Evolutionary conservation across 495 filamentous ascomycete genomes (phyloP), one percentile per base, ranked within the genome.

Genomic region (Entonaema liquescens): DNA sequence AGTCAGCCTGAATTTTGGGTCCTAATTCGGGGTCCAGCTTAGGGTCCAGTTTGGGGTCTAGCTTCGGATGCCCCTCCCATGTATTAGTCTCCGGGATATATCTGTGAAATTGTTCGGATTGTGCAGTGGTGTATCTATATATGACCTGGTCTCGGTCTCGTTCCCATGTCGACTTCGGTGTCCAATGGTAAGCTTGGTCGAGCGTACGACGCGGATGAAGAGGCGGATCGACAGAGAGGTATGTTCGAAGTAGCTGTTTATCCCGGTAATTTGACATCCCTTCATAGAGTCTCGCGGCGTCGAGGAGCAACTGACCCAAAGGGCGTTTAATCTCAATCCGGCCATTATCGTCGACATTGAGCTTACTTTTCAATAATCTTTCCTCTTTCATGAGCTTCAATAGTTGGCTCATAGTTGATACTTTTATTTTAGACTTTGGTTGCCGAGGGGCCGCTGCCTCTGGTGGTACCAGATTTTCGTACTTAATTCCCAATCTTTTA

Each of bases 131-230:
- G 0, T 63, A 73, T 0, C 90, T 83, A 70, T 87, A 91, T 1
- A 93, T 87, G 11, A 92, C 90, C 73, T 92, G 90, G 54, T 91
- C 89, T 49, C 84, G 73, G 62, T 93, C 90, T 3, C 90, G 84
- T 13, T 77, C 77, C 59, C 84, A 78, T 0, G 89, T 92, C 52
- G 87, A 87, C 4, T 76, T 77, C 36, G 91, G 85, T 15, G 86
- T 87, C 31, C 88, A 86, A 69, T 90, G 90, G 65, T 88, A 90
- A 36, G 87, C 89, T 71, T 92, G 90, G 71, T 92, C 89, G 9
- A 93, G 78, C 0, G 91, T 92, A 19, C 90, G 81, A 8, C 91
- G 87, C 4, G 90, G 84, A 74, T 93, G 90, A 0, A 93, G 78
- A 0, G 88, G 88, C 0, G 87, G 82, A 0, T 85, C 83, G 3